Base-by-base conservation (phyloP, 2,329 filamentous ascomycete genomes). In the Exophiala mesophila region DNA sequence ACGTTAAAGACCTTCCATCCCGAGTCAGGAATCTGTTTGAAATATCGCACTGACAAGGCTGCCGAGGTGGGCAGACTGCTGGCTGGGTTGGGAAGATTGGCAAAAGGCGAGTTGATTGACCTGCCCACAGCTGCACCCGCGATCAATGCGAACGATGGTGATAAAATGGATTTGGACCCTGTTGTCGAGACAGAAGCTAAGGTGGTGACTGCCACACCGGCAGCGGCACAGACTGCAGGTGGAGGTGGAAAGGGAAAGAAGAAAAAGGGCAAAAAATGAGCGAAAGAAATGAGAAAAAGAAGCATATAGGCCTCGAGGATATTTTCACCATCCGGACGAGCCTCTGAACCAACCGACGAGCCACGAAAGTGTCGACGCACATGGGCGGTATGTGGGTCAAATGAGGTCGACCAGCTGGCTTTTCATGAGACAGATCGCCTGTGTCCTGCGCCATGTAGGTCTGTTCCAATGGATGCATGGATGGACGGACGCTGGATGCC, bases 1-100 rank as follows among this genome's bases (percentile, higher is more conserved):
- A 83, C 81, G 3, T 70, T 98, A 48, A 97, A 94, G 70, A 92
- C 92, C 3, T 97, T 82, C 69, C 87, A 96, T 63, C 85, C 92
- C 1, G 71, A 70, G 30, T 84, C 82, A 41, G 92, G 92, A 58
- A 82, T 83, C 44, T 83, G 83, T 48, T 75, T 98, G 50, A 94
- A 96, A 68, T 97, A 96, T 72, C 77, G 79, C 61, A 98, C 92
- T 24, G 83, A 83, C 61, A 94, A 95, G 67, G 87, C 85, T 15
- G 86, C 87, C 15, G 90, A 97, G 67, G 88, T 98, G 7, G 83
- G 84, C 17, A 74, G 92, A 19, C 68, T 98, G 57, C 78, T 98
- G 44, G 78, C 80, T 38, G 78, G 82, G 31, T 65, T 98, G 50
- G 88, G 88, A 1, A 76, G 78, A 44, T 65, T 96, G 54, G 87